Evolutionary conservation across 1,139 yeast species (phyloP), one percentile per base, ranked within the genome.

Genomic region (Candida gigantensis): DNA sequence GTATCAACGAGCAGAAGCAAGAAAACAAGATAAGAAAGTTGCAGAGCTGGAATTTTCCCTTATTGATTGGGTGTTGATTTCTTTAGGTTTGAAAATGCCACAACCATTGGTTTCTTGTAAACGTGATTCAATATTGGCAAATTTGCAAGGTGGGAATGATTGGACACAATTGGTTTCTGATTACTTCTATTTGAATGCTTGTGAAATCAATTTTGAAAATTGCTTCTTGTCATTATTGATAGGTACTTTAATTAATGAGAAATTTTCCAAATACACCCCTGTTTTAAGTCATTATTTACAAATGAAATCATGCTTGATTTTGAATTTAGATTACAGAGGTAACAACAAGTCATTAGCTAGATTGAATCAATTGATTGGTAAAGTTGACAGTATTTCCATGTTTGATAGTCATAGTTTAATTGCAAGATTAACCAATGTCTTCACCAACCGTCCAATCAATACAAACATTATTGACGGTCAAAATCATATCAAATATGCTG

Each of bases 201-300:
- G 65, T 35, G 72, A 68, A 39, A 45, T 52, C 12, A 59, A 49
- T n/a, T 70, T 68, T 49, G 75, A 70, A 47, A 63, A 53, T 35
- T 55, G 66, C 35, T 53, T 68, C 28, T 57, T 70, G 34, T 53
- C 47, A 28, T 53, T 68, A 30, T 41, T 69, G 5, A 45, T 65
- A 23, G 68, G 70, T 0, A 49, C 51, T 8, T 36, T 68, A 5
- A 44, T 70, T 26, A 45, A 51, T 12, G 38, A 44, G 8, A 55
- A 50, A 34, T 53, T 39, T 33, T 60, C 67, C 2, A 16, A 47
- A 1, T 34, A 57, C 20, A 37, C 54, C 3, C 51, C 45, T 5
- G 20, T 65, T 1, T 37, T 68, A 5, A 46, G 47, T 12, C 47
- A 56, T 17, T 58, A 57, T 19, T 52, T 67, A 50, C 52, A 52